Evolutionary conservation across 2,329 filamentous ascomycete genomes (phyloP), one percentile per base, ranked within the genome.

Genomic region (Colletotrichum destructivum): DNA sequence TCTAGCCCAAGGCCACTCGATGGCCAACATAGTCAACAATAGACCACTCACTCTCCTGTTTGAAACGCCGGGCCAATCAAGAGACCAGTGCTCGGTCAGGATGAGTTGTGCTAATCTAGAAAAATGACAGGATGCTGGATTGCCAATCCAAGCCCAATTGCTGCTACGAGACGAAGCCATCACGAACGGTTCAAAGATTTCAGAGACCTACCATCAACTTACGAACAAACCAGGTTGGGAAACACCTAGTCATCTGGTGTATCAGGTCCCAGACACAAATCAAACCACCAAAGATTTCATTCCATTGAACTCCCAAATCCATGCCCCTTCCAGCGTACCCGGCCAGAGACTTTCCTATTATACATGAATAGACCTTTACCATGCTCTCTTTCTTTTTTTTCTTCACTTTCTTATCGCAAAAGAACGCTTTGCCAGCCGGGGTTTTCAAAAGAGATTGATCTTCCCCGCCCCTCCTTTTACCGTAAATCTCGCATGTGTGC

Each of bases 301-400:
- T 63, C 69, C 65, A 23, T 54, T 52, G 47, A 71, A 71, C 69
- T 71, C 69, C 69, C 54, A 64, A 64, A 47, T 26, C 59, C 31
- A 64, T 71, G 59, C 47, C 49, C 47, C 26, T 6, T 64, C 31
- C 31, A 35, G 31, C 31, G 8, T 35, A 35, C 31, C 31, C 31
- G 46, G 59, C 69, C 65, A 59, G 21, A 62, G 40, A 52, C 47
- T 35, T 59, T 44, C 40, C n/a, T 69, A 69, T 71, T 64, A 63
- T 71, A 68, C 66, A 71, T 35, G 52, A 42, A 46, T 49, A 21
- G 26, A 59, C 59, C 42, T 23, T 46, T 38, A 16, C 44, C 69
- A 26, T n/a, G 40, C 52, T 31, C 59, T 18, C 16, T 40, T 59
- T 49, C 21, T 62, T 62, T 71, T 63, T 49, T 47, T n/a, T n/a